Percentiles rank a stretch among this genome's conserved stretches.
Conservation (phyloP, 805 yeast genomes). For the Sugiyamaella marilandica region DNA sequence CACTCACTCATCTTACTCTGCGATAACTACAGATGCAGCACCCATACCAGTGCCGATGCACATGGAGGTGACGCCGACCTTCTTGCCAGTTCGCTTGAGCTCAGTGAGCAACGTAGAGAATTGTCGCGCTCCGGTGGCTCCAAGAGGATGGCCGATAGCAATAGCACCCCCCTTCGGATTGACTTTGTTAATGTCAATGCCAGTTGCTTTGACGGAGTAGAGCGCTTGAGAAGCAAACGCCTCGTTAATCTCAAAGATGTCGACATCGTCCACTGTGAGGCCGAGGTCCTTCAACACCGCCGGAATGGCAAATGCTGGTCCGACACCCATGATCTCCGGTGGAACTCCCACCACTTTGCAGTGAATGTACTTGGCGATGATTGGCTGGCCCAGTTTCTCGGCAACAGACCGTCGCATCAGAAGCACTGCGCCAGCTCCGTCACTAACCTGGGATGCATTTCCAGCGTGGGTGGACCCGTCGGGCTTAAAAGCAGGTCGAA, state of each 20-base stretch:
- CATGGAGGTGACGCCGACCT: constrained; percentile 88
- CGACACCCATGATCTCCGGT: constrained; percentile 96
- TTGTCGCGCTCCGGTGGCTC: constrained; percentile 90
- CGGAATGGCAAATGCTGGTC: constrained; percentile 96
- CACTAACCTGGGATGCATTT: constrained; percentile 92
- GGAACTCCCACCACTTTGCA: constrained; percentile 88
- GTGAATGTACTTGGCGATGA: constrained; percentile 74
- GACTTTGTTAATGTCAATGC: constrained; percentile 65
- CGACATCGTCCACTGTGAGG: constrained; percentile 58
- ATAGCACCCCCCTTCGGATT: constrained; percentile 97
- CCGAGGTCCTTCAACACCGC: constrained; percentile 60
- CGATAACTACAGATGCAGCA: constrained; percentile 82
- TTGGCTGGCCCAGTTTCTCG: constrained; percentile 61
- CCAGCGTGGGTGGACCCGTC: constrained; percentile 93
- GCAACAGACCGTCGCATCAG: constrained; percentile 85
- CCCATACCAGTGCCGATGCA: constrained; percentile 99
- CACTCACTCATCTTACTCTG: constrained; percentile 48
- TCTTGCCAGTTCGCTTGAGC: constrained; percentile 62
- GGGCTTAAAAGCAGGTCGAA: constrained; percentile 81
- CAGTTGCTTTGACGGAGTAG: constrained; percentile 60
- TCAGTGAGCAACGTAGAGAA: constrained; percentile 82
- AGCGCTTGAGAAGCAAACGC: constrained; percentile 96
- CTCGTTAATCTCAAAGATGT: constrained; percentile 85
- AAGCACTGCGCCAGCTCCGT: constrained; percentile 90
- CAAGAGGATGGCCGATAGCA: constrained; percentile 92